Evolutionary conservation across 2,329 filamentous ascomycete genomes (phyloP).

Genomic region (Fusarium sp.): DNA sequence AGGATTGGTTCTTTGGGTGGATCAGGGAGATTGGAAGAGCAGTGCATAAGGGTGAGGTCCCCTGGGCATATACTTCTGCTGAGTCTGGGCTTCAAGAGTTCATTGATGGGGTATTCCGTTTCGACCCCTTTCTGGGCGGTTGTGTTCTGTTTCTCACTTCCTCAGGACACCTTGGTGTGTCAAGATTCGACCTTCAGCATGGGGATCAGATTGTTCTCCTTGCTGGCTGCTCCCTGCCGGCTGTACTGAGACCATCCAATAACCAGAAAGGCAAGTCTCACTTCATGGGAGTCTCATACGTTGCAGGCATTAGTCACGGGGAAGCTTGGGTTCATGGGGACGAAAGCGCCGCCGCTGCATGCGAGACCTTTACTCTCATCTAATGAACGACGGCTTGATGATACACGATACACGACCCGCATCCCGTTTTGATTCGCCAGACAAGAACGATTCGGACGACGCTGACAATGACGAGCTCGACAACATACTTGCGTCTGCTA

Average conservation of each 20-base stretch:
- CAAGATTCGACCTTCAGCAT: conserved; percentile 15
- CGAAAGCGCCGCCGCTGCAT: neutral
- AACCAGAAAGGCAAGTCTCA: conserved; percentile 6
- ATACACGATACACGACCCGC: neutral
- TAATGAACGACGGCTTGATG: neutral
- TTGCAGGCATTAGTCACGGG: conserved; percentile 27
- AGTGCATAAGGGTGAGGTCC: conserved; percentile 5
- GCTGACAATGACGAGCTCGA: neutral
- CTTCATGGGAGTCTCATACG: conserved; percentile 22
- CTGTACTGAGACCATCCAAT: conserved; percentile 1
- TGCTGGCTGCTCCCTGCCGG: conserved; percentile 16
- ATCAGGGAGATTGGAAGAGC: conserved; percentile 10
- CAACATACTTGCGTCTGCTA: conserved; percentile 6
- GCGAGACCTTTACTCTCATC: conserved; percentile 13
- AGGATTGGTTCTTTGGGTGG: conserved; percentile 24
- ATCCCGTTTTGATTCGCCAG: conserved; percentile 2
- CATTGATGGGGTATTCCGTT: conserved; percentile 20
- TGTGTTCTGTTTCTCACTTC: conserved; percentile 20
- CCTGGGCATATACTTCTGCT: conserved; percentile 14
- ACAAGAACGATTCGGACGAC: neutral
- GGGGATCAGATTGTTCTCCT: conserved; percentile 20
- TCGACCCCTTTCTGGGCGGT: conserved; percentile 24
- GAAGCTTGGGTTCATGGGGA: conserved; percentile 10
- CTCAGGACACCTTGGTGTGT: conserved; percentile 18
- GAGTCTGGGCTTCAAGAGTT: conserved; percentile 23